These are phyloP conservation scores for Sonneratia alba DNA, from an alignment of 345 rosid species.

Conservation along the genomic window DNA sequence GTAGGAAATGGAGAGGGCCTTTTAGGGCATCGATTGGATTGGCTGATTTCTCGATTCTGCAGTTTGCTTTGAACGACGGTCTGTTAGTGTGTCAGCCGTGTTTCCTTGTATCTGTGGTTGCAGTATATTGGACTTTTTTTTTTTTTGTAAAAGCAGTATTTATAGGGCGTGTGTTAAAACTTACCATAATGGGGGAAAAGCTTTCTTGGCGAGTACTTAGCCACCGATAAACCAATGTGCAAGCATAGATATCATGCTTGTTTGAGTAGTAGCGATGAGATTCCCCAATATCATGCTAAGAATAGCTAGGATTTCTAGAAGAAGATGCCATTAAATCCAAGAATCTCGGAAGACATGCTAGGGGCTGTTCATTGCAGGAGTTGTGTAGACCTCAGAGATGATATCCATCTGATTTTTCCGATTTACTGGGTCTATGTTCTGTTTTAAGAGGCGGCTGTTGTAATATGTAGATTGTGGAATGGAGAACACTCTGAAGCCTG, in stretches of 20 bases:
- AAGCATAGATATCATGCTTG: too few species aligned
- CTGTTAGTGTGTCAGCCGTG: background rate
- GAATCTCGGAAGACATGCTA: background rate
- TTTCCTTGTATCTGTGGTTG: too few species aligned
- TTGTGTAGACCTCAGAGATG: constrained; percentile 61
- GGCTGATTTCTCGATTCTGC: background rate
- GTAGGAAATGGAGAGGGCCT: background rate
- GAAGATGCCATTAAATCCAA: too few species aligned
- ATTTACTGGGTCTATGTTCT: constrained; percentile 26
- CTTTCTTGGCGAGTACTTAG: too few species aligned
- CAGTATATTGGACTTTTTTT: too few species aligned
- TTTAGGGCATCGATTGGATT: background rate
- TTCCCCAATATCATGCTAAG: too few species aligned
- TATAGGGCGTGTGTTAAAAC: too few species aligned
- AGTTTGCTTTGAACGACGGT: background rate
- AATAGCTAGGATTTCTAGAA: too few species aligned
- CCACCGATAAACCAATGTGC: too few species aligned
- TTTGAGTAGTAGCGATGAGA: too few species aligned
- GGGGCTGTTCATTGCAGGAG: background rate
- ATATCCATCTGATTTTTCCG: constrained; percentile 63
- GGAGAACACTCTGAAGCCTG: constrained; percentile 76
- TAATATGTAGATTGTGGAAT: constrained; percentile 59
- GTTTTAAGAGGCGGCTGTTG: constrained; percentile 19
- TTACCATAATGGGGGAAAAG: too few species aligned
- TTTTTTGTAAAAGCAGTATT: too few species aligned